Conservation (phyloP, 2,329 filamentous ascomycete species). For the Stemphylium vesicarium region DNA sequence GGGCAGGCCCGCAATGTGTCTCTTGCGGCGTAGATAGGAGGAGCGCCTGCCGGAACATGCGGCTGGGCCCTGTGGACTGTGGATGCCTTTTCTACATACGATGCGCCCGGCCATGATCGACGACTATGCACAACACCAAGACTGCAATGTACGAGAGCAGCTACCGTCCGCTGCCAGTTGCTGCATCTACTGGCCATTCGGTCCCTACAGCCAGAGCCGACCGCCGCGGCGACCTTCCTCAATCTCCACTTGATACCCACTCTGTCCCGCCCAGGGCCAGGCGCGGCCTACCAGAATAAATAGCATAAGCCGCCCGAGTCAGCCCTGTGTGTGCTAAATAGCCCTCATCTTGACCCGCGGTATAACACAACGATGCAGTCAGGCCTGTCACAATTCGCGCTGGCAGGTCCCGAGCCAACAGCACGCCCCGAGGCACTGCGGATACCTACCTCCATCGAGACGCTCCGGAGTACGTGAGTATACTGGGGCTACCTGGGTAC, state of each 20-base stretch:
- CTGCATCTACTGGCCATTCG: constrained; percentile 1
- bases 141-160: constrained; percentile 4
- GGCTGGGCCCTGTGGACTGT: constrained; percentile 4
- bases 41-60: constrained; percentile 18
- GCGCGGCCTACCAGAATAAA: background rate
- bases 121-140: background rate
- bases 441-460: constrained; percentile 14
- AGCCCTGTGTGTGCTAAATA: no score
- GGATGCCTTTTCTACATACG: no score
- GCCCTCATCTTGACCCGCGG: no score
- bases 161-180: constrained; percentile 3
- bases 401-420: no score
- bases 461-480: constrained; percentile 5
- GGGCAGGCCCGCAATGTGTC: constrained; percentile 23
- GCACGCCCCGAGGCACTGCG: constrained; percentile 4
- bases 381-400: constrained; percentile 9
- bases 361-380: background rate
- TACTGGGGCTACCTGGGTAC: no score
- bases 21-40: constrained; percentile 11
- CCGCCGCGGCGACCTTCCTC: no score
- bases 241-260: background rate
- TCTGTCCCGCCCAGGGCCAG: background rate
- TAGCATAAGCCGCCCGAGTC: no score
- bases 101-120: background rate
- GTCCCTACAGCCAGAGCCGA: background rate